Evolutionary conservation across 2,329 filamentous ascomycete species (phyloP).

Genomic region (Talaromyces sp.): DNA sequence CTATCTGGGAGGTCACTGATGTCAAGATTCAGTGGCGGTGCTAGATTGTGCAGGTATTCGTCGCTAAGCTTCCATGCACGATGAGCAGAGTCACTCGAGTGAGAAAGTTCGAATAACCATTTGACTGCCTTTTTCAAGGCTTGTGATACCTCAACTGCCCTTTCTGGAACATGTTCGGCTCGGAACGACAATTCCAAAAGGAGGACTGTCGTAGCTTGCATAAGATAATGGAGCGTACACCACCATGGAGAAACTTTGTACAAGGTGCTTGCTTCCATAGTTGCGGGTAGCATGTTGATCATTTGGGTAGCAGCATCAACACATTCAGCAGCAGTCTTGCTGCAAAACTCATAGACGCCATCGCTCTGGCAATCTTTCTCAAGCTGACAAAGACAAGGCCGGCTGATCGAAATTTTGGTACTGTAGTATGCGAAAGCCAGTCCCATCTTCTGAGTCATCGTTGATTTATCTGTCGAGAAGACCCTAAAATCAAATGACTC

Average conservation of each 20-base stretch:
- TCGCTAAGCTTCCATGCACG: conserved; percentile 38
- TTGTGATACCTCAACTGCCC: conserved; percentile 35
- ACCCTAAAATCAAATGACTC: conserved; percentile 38
- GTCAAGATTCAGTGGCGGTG: conserved; percentile 30
- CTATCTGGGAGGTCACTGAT: conserved; percentile 31
- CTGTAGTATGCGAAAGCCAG: conserved; percentile 45
- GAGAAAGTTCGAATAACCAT: conserved; percentile 34
- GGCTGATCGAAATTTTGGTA: conserved; percentile 41
- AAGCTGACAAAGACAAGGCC: conserved; percentile 43
- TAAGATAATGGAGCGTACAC: conserved; percentile 44
- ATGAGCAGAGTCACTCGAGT: conserved; percentile 29
- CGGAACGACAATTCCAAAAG: conserved; percentile 44
- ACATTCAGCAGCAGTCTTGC: conserved; percentile 39
- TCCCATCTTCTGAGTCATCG: conserved; percentile 35
- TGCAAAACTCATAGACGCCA: conserved; percentile 37
- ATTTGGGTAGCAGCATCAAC: conserved; percentile 43
- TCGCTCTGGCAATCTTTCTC: conserved; percentile 33
- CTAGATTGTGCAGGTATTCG: conserved; percentile 34
- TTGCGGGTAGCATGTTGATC: conserved; percentile 40
- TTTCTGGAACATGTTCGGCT: conserved; percentile 43
- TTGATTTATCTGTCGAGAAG: conserved; percentile 27
- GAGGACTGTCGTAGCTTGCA: conserved; percentile 44
- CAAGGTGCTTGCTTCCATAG: conserved; percentile 36
- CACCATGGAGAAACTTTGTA: conserved; percentile 44
- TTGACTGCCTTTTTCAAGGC: conserved; percentile 35